Conservation (phyloP, 805 yeast genomes). For the Kodamaea nitidulidarum region DNA sequence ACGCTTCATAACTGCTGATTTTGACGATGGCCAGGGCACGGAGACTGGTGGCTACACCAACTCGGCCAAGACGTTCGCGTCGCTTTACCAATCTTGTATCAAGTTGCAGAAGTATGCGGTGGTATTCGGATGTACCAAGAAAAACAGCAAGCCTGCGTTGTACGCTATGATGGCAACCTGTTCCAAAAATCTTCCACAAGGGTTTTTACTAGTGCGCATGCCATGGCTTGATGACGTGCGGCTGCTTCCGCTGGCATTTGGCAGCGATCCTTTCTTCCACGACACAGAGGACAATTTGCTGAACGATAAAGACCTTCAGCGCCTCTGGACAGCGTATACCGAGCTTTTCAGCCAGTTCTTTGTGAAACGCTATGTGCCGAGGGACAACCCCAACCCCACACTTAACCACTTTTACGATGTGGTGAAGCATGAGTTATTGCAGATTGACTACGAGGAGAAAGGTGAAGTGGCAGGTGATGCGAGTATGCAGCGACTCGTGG, state of each 20-base stretch:
- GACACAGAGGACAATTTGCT: slow-evolving; percentile 11
- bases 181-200: slow-evolving; percentile 51
- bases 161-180: slow-evolving; percentile 59
- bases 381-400: slow-evolving; percentile 59
- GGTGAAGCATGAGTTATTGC: slow-evolving; percentile 62
- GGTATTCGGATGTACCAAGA: slow-evolving; percentile 65
- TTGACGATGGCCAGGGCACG: slow-evolving; percentile 35
- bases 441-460: slow-evolving; percentile 27
- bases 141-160: slow-evolving; percentile 50
- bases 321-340: slow-evolving; percentile 20
- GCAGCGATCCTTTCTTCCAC: slow-evolving; percentile 12
- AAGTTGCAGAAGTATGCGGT: slow-evolving; percentile 55
- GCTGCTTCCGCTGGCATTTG: slow-evolving; percentile 47
- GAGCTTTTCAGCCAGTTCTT: slow-evolving; percentile 36
- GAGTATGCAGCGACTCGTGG: slow-evolving; percentile 14
- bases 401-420: slow-evolving; percentile 63
- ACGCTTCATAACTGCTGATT: slow-evolving; percentile 62
- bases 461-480: slow-evolving; percentile 19
- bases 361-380: slow-evolving; percentile 50
- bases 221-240: slow-evolving; percentile 80
- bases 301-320: slow-evolving; percentile 16
- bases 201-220: slow-evolving; percentile 61
- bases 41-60: slow-evolving; percentile 43
- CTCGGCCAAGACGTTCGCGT: slow-evolving; percentile 62
- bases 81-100: slow-evolving; percentile 59